phyloP scores from a whole-genome alignment of 139 green algal genomes.

The Chlamydomonas sphaeroides region DNA sequence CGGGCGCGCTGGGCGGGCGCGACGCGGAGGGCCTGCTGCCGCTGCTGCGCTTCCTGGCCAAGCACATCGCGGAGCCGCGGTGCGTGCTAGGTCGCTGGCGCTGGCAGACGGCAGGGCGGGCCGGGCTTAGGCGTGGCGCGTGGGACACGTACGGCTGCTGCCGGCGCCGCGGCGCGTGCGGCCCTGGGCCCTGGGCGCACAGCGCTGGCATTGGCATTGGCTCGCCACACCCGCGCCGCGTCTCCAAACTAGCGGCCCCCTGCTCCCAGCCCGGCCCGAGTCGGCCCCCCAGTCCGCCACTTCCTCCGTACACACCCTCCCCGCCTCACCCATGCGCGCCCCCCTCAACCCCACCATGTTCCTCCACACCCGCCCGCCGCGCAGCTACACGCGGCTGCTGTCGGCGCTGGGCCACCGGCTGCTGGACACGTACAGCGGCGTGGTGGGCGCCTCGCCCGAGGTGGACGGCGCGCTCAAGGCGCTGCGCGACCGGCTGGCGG shows the following conservation, averaged over 20 bases:
- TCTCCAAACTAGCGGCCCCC: too few species aligned
- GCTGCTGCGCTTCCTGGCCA: slow-evolving; percentile 72
- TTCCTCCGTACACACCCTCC: too few species aligned
- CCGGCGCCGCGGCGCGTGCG: too few species aligned
- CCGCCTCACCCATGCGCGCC: background rate
- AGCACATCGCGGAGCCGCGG: slow-evolving; percentile 65
- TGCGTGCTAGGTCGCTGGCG: too few species aligned
- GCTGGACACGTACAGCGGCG: slow-evolving; percentile 73
- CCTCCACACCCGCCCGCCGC: background rate
- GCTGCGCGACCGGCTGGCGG: slow-evolving; percentile 59
- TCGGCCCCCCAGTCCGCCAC: too few species aligned
- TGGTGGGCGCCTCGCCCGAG: slow-evolving; percentile 51
- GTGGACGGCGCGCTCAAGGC: slow-evolving; percentile 61
- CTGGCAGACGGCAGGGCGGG: too few species aligned
- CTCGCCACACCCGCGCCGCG: too few species aligned
- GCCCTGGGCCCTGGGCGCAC: too few species aligned
- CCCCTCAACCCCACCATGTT: background rate
- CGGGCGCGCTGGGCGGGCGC: slow-evolving; percentile 67
- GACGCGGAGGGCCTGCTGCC: slow-evolving; percentile 65
- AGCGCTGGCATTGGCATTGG: too few species aligned
- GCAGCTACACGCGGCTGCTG: slow-evolving; percentile 64
- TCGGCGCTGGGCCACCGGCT: slow-evolving; percentile 67
- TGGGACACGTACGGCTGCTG: too few species aligned
- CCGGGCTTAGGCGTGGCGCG: too few species aligned
- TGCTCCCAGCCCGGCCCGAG: too few species aligned